A percentile compares a stretch with the other conserved stretches of the same genome.
Evolutionary conservation across 2,329 filamentous ascomycete genomes (phyloP).

Genomic region (Cryphonectria carpinicola): DNA sequence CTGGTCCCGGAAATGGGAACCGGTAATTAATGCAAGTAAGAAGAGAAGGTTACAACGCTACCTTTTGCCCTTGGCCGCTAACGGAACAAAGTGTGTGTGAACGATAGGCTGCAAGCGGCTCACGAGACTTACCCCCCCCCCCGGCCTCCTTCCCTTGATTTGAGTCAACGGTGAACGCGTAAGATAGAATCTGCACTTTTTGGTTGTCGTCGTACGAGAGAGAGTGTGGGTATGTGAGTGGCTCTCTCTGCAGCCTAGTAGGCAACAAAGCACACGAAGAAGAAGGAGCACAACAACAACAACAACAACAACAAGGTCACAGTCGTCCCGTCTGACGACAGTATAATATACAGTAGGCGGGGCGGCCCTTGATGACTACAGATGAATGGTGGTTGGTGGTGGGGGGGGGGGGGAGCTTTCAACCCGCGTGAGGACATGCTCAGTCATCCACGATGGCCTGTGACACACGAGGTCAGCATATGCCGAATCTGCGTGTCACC

Average conservation of each 20-base stretch:
- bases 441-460: neutral
- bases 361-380: neutral
- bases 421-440: neutral
- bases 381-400: neutral
- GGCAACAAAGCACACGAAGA: neutral
- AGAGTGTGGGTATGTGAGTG: neutral
- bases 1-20: neutral
- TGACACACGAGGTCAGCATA: neutral
- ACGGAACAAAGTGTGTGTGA: neutral
- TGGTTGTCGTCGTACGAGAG: neutral
- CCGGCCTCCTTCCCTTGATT: no score
- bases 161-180: constrained; percentile 2
- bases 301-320: neutral
- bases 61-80: neutral
- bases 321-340: neutral
- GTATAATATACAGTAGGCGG: neutral
- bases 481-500: neutral
- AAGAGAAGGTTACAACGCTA: neutral
- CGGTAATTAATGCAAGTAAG: neutral
- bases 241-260: neutral
- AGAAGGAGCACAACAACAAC: neutral
- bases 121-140: neutral
- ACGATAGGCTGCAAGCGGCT: neutral
- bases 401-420: no score
- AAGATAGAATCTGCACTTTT: neutral